Base-by-base conservation (phyloP, 179 eudicot genomes). In the Sideroxylon spinosum region DNA sequence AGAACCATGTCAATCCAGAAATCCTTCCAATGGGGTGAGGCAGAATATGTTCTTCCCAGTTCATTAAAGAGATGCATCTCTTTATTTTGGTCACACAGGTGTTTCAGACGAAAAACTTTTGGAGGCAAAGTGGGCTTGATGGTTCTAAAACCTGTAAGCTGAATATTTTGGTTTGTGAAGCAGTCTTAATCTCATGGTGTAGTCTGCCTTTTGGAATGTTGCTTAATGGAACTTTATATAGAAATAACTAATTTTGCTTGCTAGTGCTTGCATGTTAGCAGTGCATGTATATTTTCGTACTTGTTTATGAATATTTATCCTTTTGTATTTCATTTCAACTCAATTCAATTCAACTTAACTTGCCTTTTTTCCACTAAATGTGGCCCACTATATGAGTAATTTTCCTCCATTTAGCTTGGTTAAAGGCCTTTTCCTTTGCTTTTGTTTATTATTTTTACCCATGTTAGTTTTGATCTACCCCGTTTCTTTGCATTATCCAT, bases 141-240 rank as follows among this genome's bases (percentile, higher is more conserved):
- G 44, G 44, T 37, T 37, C 44, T 37, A 37, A 37, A 37, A 37
- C 44, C 44, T 37, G 44, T 67, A 10, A 67, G 32, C 71, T 17
- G 48, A 14, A 67, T 26, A 53, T 69, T 69, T 50, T 69, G 29
- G 73, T 23, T 48, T 69, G 23, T 17, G 12, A 70, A 70, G 57
- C 53, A 70, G 28, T 37, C 44, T 37, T 37, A 37, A 37, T 37
- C 44, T 0, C 44, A 37, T 37, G 44, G 44, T 37, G 44, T 37
- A 37, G 44, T 37, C 44, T 37, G 0, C 28, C 7, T 69, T 49
- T 13, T 70, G 74, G 22, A 10, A 69, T 9, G 28, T 70, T 71
- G 44, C 13, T 23, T 50, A 48, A 22, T 26, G 3, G 74, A 71
- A 25, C 60, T 50, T 50, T 70, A 23, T 48, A 12, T 16, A 0